Base-by-base conservation (phyloP, 2,329 filamentous ascomycete species). In the Pseudocercospora pini-densiflorae region DNA sequence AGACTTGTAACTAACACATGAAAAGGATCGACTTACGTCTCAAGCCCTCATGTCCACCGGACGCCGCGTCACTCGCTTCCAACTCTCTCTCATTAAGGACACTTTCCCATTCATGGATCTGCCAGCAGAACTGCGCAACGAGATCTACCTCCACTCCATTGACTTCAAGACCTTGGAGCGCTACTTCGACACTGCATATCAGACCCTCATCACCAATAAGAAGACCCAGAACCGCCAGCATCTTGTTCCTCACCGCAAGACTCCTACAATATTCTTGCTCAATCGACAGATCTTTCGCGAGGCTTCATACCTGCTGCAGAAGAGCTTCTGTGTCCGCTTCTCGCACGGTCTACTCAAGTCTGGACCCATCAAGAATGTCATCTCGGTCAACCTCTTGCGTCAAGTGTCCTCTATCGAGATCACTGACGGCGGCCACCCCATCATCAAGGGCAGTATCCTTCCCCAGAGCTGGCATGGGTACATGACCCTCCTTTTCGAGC, bases 361-460 rank as follows among this genome's bases (percentile, higher is more conserved):
- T 33, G 33, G 31, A 7, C 27, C 61, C 1, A 51, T 74, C 24
- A 12, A 24, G 6, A 57, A 72, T 16, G 66, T 76, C 60, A 68
- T 77, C 54, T 63, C 63, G 23, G 40, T 59, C 3, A 58, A 58
- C 10, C 57, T 74, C 27, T 66, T 77, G 23, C 71, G 69, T 33
- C 73, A 70, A n/a, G 58, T 77, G 27, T 60, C 66, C 53, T 67
- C 66, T 61, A 71, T 97, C 81, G 90, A 91, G 71, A 88, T 99
- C 66, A 93, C 97, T 77, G 88, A 89, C 14, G 85, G 90, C 68
- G 95, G 94, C 14, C 94, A 92, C 79, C 82, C 97, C 27, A 89
- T 97, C 63, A 85, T 98, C 67, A 19, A 69, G 31, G 45, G 63
- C 36, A 63, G 60, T 24, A 68, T 66, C 16, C 63, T 72, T 4